Percentiles rank a stretch among this genome's conserved stretches.
phyloP scores from a whole-genome alignment of 2,329 filamentous ascomycete species.

The Alternaria brassicae region DNA sequence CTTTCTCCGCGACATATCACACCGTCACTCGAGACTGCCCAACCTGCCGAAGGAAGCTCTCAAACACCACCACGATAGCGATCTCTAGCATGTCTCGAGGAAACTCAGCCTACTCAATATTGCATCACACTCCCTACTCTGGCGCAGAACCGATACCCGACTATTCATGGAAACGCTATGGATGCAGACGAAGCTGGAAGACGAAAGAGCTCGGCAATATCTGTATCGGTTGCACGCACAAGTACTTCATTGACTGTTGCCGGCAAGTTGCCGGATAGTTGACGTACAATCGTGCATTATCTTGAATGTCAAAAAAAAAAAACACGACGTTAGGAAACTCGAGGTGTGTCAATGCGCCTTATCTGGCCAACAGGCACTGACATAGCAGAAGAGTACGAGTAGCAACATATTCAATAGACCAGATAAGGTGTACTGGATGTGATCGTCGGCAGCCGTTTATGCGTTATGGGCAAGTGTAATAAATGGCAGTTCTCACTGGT shows the following conservation, averaged over 20 bases:
- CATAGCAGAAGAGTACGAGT: background rate
- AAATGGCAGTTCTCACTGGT: background rate
- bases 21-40: background rate
- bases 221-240: slow-evolving; percentile 23
- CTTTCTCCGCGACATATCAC: background rate
- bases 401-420: background rate
- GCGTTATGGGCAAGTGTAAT: background rate
- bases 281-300: background rate
- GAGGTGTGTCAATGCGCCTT: background rate
- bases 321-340: background rate
- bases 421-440: background rate
- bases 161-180: slow-evolving; percentile 20
- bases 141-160: slow-evolving; percentile 19
- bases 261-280: slow-evolving; percentile 10
- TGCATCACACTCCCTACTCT: slow-evolving; percentile 12
- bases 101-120: background rate
- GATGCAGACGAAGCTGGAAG: slow-evolving; percentile 22
- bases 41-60: background rate
- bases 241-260: slow-evolving; percentile 19
- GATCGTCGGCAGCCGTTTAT: background rate
- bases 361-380: background rate
- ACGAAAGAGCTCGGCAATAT: slow-evolving; percentile 20
- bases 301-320: background rate
- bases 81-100: background rate
- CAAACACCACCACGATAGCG: background rate